Conservation (phyloP, 2,329 filamentous ascomycete species). For the Lasiodiplodia gonubiensis region DNA sequence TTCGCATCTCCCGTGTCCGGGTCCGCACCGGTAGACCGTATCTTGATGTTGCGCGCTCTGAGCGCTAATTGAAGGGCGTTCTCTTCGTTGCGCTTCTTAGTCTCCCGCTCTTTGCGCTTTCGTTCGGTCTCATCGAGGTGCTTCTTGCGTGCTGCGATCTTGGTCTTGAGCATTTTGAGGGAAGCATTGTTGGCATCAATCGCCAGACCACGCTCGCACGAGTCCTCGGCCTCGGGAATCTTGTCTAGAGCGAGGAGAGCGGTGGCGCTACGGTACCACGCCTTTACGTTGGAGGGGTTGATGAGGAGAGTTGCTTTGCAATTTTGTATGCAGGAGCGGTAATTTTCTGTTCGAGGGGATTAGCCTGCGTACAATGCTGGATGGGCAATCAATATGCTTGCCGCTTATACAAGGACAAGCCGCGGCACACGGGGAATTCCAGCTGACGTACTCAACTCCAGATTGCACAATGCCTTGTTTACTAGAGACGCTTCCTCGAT, state of each 20-base stretch:
- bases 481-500: slow-evolving; percentile 78
- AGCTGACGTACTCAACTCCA: slow-evolving; percentile 71
- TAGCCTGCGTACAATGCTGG: neutral
- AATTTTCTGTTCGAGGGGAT: slow-evolving; percentile 68
- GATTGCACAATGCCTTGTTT: slow-evolving; percentile 88
- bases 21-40: slow-evolving; percentile 69
- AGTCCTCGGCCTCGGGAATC: slow-evolving; percentile 78
- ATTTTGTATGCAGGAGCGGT: slow-evolving; percentile 83
- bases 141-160: slow-evolving; percentile 66
- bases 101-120: slow-evolving; percentile 62
- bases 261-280: slow-evolving; percentile 81
- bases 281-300: slow-evolving; percentile 84
- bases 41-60: slow-evolving; percentile 71
- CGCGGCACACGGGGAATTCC: neutral
- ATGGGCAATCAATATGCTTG: neutral
- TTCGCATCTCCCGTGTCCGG: slow-evolving; percentile 88
- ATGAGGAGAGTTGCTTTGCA: slow-evolving; percentile 79
- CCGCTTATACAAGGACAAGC: neutral
- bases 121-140: slow-evolving; percentile 62
- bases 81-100: slow-evolving; percentile 62
- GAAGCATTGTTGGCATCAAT: slow-evolving; percentile 74
- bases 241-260: slow-evolving; percentile 82
- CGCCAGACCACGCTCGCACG: slow-evolving; percentile 73
- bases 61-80: slow-evolving; percentile 61
- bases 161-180: slow-evolving; percentile 65